Evolutionary conservation across 345 rosid genomes (phyloP).

Genomic region (Bretschneidera sinensis): DNA sequence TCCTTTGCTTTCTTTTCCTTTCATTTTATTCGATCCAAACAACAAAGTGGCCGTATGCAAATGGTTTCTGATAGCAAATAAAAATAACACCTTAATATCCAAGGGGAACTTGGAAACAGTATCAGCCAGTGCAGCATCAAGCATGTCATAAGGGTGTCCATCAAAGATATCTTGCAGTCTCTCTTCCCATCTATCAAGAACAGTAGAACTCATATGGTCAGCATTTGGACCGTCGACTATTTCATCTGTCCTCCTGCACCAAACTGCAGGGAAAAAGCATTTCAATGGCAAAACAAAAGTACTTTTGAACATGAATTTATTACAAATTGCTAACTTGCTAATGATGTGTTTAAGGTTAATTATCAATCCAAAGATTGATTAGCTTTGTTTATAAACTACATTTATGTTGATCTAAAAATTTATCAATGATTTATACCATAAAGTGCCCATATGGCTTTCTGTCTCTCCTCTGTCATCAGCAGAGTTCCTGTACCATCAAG

Average conservation of each 20-base stretch:
- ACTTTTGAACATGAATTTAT: too few species aligned
- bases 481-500: slow-evolving; percentile 41
- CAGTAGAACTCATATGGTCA: slow-evolving; percentile 27
- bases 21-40: too few species aligned
- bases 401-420: too few species aligned
- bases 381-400: too few species aligned
- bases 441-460: slow-evolving; percentile 66
- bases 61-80: too few species aligned
- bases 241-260: slow-evolving; percentile 67
- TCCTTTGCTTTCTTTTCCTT: too few species aligned
- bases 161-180: slow-evolving; percentile 50
- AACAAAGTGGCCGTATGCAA: neutral
- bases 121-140: slow-evolving; percentile 55
- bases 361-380: too few species aligned
- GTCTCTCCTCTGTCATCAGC: slow-evolving; percentile 57
- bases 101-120: slow-evolving; percentile 45
- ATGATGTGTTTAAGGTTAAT: too few species aligned
- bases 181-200: slow-evolving; percentile 56
- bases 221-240: slow-evolving; percentile 58
- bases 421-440: slow-evolving; percentile 36
- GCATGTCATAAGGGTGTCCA: slow-evolving; percentile 52
- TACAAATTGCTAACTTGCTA: too few species aligned
- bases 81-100: slow-evolving; percentile 39
- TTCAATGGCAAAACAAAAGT: neutral
- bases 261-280: slow-evolving; percentile 26